A percentile compares a stretch with the other conserved stretches of the same genome.
phyloP scores from a whole-genome alignment of 176 grass and related monocot genomes.

The Cenchrus fungigraminus region DNA sequence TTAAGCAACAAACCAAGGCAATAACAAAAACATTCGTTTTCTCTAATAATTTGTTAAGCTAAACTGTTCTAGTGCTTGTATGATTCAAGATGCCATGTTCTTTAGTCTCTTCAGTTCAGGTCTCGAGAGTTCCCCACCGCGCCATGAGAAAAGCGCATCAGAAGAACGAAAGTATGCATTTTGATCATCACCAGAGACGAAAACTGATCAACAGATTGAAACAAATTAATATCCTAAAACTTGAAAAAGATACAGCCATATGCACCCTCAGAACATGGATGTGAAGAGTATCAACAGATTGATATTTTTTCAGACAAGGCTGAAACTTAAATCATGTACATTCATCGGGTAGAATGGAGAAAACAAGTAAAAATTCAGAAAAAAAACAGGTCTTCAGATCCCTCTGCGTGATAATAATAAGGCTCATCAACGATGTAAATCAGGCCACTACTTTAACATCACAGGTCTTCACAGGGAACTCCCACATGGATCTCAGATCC shows the following conservation, averaged over 20 bases:
- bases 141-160: conserved; percentile 38
- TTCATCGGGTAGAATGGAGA: conserved; percentile 11
- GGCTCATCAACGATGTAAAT: conserved; percentile 46
- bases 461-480: conserved; percentile 38
- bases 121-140: conserved; percentile 47
- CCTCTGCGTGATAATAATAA: conserved; percentile 47
- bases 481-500: too few relatives aligned
- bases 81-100: too few relatives aligned
- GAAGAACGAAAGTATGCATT: conserved; percentile 57
- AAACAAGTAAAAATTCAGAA: neutral
- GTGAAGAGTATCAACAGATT: conserved; percentile 37
- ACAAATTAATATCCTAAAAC: too few relatives aligned
- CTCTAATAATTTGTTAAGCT: too few relatives aligned
- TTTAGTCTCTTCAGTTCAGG: conserved; percentile 48
- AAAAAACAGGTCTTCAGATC: neutral
- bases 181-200: conserved; percentile 45
- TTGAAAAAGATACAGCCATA: fast-evolving
- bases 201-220: neutral
- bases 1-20: conserved; percentile 36
- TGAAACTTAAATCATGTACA: conserved; percentile 50
- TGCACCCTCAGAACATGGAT: conserved; percentile 46
- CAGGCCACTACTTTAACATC: conserved; percentile 68
- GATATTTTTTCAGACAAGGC: conserved; percentile 54
- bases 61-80: neutral
- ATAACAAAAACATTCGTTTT: too few relatives aligned